phyloP scores from a whole-genome alignment of 2,329 filamentous ascomycete species.

The Aureobasidium subglaciale region DNA sequence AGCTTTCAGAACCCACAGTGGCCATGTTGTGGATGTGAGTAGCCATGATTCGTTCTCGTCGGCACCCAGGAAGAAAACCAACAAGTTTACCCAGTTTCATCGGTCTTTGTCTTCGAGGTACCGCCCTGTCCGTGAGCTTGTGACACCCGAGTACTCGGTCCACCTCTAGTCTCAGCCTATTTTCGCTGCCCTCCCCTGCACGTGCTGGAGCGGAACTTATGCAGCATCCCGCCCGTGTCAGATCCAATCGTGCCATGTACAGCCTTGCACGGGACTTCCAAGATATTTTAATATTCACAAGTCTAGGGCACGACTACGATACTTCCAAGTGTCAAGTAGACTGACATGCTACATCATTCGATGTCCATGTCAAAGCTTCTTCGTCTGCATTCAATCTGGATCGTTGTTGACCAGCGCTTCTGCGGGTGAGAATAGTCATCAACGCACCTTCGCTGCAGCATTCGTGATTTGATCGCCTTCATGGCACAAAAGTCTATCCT shows the following conservation, averaged over 20 bases:
- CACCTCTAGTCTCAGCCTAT: not conserved
- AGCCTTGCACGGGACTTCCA: not conserved
- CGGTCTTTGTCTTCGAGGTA: not conserved
- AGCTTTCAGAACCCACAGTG: not conserved
- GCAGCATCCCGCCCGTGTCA: not conserved
- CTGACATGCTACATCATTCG: not conserved
- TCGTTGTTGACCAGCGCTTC: not conserved
- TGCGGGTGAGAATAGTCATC: not conserved
- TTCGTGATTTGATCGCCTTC: not conserved
- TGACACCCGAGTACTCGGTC: not conserved
- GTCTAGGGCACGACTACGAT: not conserved
- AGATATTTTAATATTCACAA: not conserved
- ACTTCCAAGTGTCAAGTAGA: not conserved
- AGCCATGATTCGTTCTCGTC: not conserved
- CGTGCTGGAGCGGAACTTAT: constrained; percentile 1
- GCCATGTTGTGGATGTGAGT: not conserved
- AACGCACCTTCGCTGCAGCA: not conserved
- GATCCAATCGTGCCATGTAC: not conserved
- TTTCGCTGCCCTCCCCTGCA: not conserved
- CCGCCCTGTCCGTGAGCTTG: not conserved
- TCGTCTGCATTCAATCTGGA: not conserved
- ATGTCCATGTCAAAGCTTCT: not conserved
- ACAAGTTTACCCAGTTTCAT: not conserved
- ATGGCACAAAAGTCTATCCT: not conserved
- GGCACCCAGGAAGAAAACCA: not conserved